These are phyloP conservation scores for Aspergillus cejpii DNA, from an alignment of 2,329 filamentous ascomycete genomes.

Conservation along the genomic window DNA sequence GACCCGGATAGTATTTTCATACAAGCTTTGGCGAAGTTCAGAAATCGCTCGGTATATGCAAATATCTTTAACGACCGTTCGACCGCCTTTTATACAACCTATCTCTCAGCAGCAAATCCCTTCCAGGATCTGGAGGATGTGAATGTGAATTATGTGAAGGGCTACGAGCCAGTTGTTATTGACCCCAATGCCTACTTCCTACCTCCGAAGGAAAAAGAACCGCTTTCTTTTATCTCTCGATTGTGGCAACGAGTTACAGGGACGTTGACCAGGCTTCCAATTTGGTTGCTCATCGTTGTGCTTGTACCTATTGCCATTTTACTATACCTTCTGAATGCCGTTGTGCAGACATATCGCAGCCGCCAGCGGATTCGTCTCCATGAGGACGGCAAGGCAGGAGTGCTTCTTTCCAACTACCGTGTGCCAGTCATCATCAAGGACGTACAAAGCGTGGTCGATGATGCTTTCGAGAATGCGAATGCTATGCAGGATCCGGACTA, in stretches of 20 bases:
- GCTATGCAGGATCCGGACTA: conserved; percentile 64
- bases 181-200: conserved; percentile 43
- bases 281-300: conserved; percentile 59
- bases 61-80: conserved; percentile 83
- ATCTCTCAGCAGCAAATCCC: conserved; percentile 69
- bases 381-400: conserved; percentile 61
- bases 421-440: conserved; percentile 70
- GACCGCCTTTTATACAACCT: conserved; percentile 76
- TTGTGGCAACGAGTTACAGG: conserved; percentile 32
- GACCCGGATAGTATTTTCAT: conserved; percentile 84
- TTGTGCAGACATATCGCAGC: conserved; percentile 69
- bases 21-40: conserved; percentile 67
- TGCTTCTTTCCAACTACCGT: conserved; percentile 64
- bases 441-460: conserved; percentile 68
- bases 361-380: conserved; percentile 68
- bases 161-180: conserved; percentile 68
- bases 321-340: conserved; percentile 67
- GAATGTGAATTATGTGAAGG: conserved; percentile 65
- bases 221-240: conserved; percentile 23
- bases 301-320: conserved; percentile 67
- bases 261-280: conserved; percentile 52
- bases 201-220: conserved; percentile 24
- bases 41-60: conserved; percentile 68
- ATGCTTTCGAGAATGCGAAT: conserved; percentile 67
- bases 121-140: conserved; percentile 62